A percentile compares a stretch with the other conserved stretches of the same genome.
These are phyloP conservation scores for Cephalotrichum gorgonifer DNA, from an alignment of 2,329 filamentous ascomycete species.

Conservation along the genomic window DNA sequence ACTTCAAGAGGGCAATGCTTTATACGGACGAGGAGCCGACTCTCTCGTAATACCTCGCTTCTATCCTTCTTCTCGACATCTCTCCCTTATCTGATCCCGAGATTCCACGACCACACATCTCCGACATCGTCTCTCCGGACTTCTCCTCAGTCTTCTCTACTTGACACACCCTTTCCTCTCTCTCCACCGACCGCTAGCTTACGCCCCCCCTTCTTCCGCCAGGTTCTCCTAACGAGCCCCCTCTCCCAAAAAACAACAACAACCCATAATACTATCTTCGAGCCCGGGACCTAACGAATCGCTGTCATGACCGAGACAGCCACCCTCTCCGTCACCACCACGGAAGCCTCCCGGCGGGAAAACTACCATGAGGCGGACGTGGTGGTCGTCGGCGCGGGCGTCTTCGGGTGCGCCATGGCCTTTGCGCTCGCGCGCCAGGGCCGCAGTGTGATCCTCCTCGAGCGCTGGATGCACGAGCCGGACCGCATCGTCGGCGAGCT, in stretches of 20 bases:
- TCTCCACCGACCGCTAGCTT: not conserved
- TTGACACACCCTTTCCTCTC: not conserved
- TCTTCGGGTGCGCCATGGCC: constrained; percentile 80
- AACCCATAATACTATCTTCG: not conserved
- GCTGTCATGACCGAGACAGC: not conserved
- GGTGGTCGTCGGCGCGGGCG: constrained; percentile 82
- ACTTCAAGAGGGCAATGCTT: not conserved
- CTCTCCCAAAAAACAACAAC: not conserved
- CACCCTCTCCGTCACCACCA: not conserved
- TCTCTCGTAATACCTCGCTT: not conserved
- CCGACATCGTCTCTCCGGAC: not conserved
- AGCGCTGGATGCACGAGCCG: constrained; percentile 82
- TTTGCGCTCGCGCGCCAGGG: constrained; percentile 80
- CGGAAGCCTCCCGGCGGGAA: constrained; percentile 11
- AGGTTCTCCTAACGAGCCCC: not conserved
- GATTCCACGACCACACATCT: not conserved
- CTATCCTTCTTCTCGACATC: not conserved
- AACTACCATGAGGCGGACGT: constrained; percentile 63
- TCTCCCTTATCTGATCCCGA: not conserved
- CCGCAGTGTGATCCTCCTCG: constrained; percentile 80
- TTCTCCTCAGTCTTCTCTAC: too few relatives aligned
- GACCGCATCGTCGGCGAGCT: constrained; percentile 94
- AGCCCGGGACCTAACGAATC: too few relatives aligned
- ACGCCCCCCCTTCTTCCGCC: not conserved
- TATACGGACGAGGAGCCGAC: not conserved